These are phyloP conservation scores for Aspergillus sp. DNA, from an alignment of 2,329 filamentous ascomycete genomes.

Conservation along the genomic window DNA sequence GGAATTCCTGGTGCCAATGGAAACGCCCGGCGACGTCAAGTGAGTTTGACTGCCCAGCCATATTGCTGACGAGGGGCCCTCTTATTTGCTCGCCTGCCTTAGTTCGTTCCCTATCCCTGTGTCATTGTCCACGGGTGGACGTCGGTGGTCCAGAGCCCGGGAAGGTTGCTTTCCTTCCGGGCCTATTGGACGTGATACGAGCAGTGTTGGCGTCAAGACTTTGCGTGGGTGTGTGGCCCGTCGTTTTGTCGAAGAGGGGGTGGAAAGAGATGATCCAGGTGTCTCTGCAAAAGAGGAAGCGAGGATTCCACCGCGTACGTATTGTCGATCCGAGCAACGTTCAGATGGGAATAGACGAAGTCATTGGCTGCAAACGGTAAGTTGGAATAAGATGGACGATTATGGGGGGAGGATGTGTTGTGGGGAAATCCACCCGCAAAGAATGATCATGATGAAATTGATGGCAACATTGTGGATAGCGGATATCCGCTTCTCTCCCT, in stretches of 20 bases:
- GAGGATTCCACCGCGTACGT: neutral
- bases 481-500: neutral
- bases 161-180: slow-evolving; percentile 5
- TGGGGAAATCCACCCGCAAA: too few species aligned
- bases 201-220: slow-evolving; percentile 17
- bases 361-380: slow-evolving; percentile 11
- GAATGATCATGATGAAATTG: neutral
- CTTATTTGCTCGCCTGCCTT: slow-evolving; percentile 6
- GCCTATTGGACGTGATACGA: slow-evolving; percentile 16
- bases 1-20: slow-evolving; percentile 6
- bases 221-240: neutral
- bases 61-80: neutral
- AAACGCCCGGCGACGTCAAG: neutral
- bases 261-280: neutral
- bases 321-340: neutral
- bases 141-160: slow-evolving; percentile 13
- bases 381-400: too few species aligned
- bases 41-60: slow-evolving; percentile 2
- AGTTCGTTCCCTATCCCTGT: slow-evolving; percentile 5
- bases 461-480: neutral
- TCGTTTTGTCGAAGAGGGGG: neutral
- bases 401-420: too few species aligned
- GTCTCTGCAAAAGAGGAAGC: neutral
- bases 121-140: slow-evolving; percentile 1
- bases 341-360: slow-evolving; percentile 2